These are phyloP conservation scores for Casuarina glauca DNA, from an alignment of 306 rosid genomes.

Conservation along the genomic window DNA sequence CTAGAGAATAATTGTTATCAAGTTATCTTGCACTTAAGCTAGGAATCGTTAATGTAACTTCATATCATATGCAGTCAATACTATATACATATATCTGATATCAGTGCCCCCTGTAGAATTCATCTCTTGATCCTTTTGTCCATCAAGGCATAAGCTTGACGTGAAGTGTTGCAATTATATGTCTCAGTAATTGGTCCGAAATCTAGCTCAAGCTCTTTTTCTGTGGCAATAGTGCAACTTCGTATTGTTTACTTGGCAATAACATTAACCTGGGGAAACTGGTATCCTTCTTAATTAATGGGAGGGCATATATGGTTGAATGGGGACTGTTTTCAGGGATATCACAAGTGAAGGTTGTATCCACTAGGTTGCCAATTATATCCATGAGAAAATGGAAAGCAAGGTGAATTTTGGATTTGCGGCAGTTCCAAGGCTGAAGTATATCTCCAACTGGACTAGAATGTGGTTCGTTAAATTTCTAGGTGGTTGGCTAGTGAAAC, in stretches of 20 bases:
- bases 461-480: background rate
- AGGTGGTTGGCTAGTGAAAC: background rate
- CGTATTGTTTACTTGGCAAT: background rate
- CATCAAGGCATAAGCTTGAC: background rate
- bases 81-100: background rate
- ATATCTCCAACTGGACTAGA: background rate
- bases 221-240: background rate
- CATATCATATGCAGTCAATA: background rate
- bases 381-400: background rate
- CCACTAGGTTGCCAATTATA: background rate
- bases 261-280: background rate
- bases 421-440: constrained; percentile 3
- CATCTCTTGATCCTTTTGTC: background rate
- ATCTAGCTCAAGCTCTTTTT: background rate
- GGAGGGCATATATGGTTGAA: background rate
- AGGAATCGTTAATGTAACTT: background rate
- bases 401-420: background rate
- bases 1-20: background rate
- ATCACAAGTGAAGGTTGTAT: background rate
- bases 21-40: background rate
- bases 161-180: background rate
- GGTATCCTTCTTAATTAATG: background rate
- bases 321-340: background rate
- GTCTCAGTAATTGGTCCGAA: background rate
- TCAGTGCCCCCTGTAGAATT: background rate